Conservation (phyloP, 805 yeast species). For the Kodamaea kakaduensis region DNA sequence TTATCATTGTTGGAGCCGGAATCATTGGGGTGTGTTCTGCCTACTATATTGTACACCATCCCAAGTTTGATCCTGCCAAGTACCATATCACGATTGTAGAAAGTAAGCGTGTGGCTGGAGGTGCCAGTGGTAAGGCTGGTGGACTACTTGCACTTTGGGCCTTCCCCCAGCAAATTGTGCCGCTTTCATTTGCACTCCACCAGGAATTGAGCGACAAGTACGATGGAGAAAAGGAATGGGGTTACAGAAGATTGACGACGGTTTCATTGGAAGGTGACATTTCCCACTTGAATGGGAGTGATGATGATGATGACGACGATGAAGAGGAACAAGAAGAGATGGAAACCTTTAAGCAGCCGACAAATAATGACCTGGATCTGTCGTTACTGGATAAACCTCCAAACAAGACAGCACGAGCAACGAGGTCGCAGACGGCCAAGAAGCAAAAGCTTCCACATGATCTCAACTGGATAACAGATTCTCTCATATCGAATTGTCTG, state of each 20-base stretch:
- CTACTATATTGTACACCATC: conserved; percentile 79
- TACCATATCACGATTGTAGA: conserved; percentile 84
- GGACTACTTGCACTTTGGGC: conserved; percentile 95
- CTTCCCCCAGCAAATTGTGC: conserved; percentile 91
- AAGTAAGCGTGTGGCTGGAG: conserved; percentile 91
- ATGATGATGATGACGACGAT: conserved; percentile 22
- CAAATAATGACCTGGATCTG: conserved; percentile 15
- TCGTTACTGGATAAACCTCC: conserved; percentile 25
- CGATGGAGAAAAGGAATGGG: conserved; percentile 89
- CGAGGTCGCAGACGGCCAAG: conserved; percentile 14
- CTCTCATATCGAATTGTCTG: conserved; percentile 68
- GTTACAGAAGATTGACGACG: conserved; percentile 83
- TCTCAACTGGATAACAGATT: conserved; percentile 71
- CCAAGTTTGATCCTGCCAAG: conserved; percentile 64
- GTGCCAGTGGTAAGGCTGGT: conserved; percentile 97
- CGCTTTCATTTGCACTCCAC: conserved; percentile 80
- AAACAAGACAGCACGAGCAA: conserved; percentile 36
- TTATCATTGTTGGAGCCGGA: conserved; percentile 89
- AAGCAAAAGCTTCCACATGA: conserved; percentile 47
- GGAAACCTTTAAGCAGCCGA: conserved; percentile 13
- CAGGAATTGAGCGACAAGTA: conserved; percentile 74
- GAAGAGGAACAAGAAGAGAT: conserved; percentile 10
- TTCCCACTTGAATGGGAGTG: conserved; percentile 21
- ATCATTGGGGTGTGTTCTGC: conserved; percentile 96
- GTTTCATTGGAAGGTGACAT: conserved; percentile 85